phyloP scores from a whole-genome alignment of 768 basidiomycete species.

The Auricularia sp. region DNA sequence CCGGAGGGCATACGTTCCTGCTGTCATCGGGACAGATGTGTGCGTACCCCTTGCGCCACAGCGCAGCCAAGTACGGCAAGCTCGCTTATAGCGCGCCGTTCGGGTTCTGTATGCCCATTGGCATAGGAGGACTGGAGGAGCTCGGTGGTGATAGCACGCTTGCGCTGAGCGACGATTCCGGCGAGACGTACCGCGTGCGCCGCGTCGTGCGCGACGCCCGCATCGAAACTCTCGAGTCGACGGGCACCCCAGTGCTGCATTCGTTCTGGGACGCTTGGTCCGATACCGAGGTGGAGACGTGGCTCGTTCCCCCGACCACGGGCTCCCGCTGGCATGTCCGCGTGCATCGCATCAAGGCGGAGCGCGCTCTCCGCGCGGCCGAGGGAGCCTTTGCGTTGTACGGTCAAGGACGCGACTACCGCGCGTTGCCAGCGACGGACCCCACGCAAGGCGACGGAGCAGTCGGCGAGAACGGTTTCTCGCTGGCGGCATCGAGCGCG shows the following conservation, averaged over 20 bases:
- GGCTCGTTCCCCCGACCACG: constrained; percentile 54
- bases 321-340: constrained; percentile 59
- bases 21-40: constrained; percentile 72
- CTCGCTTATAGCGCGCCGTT: constrained; percentile 69
- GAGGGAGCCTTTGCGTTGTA: constrained; percentile 68
- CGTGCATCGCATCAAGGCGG: constrained; percentile 51
- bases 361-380: constrained; percentile 42
- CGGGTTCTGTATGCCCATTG: constrained; percentile 65
- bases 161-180: constrained; percentile 58
- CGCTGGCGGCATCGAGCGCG: constrained; percentile 44
- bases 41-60: constrained; percentile 69
- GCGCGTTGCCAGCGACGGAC: constrained; percentile 43
- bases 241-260: constrained; percentile 40
- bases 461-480: constrained; percentile 32
- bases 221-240: constrained; percentile 27
- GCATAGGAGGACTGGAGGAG: constrained; percentile 59
- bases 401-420: constrained; percentile 51
- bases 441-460: constrained; percentile 22
- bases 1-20: constrained; percentile 57
- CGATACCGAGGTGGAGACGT: constrained; percentile 65
- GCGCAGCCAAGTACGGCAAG: constrained; percentile 72
- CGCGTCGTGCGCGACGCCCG: constrained; percentile 53
- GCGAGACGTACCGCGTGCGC: constrained; percentile 65
- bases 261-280: constrained; percentile 70
- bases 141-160: constrained; percentile 61